phyloP scores from a whole-genome alignment of 2,329 filamentous ascomycete genomes.

The Cercospora berteroae region DNA sequence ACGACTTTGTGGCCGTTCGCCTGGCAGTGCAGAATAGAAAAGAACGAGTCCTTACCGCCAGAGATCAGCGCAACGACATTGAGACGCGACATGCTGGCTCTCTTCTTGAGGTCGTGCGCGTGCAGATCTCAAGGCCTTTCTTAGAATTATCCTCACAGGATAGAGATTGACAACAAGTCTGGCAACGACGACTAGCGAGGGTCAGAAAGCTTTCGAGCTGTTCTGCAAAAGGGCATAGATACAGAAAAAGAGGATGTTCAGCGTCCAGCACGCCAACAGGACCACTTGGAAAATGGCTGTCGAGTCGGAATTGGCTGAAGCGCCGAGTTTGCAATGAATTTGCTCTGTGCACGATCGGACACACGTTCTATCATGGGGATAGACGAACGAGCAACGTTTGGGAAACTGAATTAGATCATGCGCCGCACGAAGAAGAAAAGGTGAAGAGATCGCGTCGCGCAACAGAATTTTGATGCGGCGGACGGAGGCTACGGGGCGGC shows the following conservation, averaged over 20 bases:
- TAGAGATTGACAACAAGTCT: neutral
- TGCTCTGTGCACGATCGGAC: slow-evolving; percentile 37
- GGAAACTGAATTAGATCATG: slow-evolving; percentile 36
- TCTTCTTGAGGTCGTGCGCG: neutral
- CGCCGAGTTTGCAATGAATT: slow-evolving; percentile 38
- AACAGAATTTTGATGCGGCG: slow-evolving; percentile 4
- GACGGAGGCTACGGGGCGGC: neutral
- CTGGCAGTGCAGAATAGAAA: slow-evolving; percentile 84
- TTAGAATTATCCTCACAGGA: neutral
- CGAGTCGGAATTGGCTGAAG: slow-evolving; percentile 37
- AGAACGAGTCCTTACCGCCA: slow-evolving; percentile 96
- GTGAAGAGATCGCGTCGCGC: slow-evolving; percentile 7
- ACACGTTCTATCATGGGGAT: slow-evolving; percentile 32
- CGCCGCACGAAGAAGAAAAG: slow-evolving; percentile 38
- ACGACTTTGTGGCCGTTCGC: slow-evolving; percentile 81
- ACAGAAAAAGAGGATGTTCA: slow-evolving; percentile 29
- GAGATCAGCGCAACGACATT: slow-evolving; percentile 92
- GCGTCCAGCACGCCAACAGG: slow-evolving; percentile 38
- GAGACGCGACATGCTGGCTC: slow-evolving; percentile 36
- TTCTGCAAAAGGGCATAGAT: slow-evolving; percentile 7
- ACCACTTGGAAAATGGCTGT: slow-evolving; percentile 30
- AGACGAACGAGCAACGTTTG: slow-evolving; percentile 27
- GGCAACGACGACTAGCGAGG: neutral
- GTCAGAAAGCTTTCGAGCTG: slow-evolving; percentile 8
- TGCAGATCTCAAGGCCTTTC: neutral